Evolutionary conservation across 176 grass and related monocot species (phyloP), one percentile per base, ranked within the genome.

Genomic region (Pontederia crassipes): DNA sequence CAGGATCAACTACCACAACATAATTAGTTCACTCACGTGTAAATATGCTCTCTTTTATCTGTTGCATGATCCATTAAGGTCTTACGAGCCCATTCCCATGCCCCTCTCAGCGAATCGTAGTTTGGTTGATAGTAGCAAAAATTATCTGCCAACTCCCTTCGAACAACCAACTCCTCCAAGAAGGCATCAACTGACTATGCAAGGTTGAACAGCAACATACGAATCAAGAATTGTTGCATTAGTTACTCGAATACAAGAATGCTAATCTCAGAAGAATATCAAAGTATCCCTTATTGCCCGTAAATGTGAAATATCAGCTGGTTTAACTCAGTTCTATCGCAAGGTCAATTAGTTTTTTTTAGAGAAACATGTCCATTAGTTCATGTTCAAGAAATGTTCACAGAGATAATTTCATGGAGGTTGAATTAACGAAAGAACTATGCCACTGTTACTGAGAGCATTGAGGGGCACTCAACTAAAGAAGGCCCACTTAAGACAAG

Each of bases 121-220:
- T 82, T 70, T 74, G 80, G 81, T 47, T 96, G 83, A 73, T 96
- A 96, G 80, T 87, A 80, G 79, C 91, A 96, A 72, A 87, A 96
- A 62, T 96, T 96, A 60, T 96, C 91, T 47, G 91, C 91, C 54
- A 96, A 66, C 68, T 96, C 91, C 74, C 91, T 87, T 71, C 91
- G 87, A 49, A 96, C 72, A 61, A 96, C 70, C 55, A 96, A 78
- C 79, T 96, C 91, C 84, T 96, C 91, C 65, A 96, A 81, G 84
- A 96, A 96, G 32, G 75, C 75, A 79, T 96, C 91, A 13, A 87
- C 68, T 48, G 91, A 81, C 91, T 96, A 75, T 55, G 54, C 54
- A 26, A 29, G 77, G 51, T 54, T 2, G 66, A n/a, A 61, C 27
- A 2, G 28, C 65, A 70, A 59, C 51, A 20, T 69, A 64, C 52